Evolutionary conservation across 1,139 yeast species (phyloP).

Genomic region (Pichia sorboxylosa): DNA sequence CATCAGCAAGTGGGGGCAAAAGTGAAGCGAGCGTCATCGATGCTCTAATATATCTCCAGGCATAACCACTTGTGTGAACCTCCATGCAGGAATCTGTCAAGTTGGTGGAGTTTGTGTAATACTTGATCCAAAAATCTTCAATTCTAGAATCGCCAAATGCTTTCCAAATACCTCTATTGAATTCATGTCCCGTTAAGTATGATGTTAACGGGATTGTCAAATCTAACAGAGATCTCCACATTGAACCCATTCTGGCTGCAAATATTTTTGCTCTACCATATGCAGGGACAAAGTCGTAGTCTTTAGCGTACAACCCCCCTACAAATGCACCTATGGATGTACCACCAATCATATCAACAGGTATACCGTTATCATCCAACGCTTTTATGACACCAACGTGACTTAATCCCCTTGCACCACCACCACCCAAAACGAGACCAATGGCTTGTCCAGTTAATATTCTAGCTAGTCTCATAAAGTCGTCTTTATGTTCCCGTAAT

Average conservation of each 20-base stretch:
- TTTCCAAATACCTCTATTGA: constrained; percentile 94
- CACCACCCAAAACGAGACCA: constrained; percentile 92
- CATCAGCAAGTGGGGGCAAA: constrained; percentile 77
- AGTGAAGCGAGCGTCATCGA: constrained; percentile 95
- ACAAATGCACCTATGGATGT: constrained; percentile 94
- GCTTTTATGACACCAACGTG: constrained; percentile 91
- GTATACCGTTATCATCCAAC: constrained; percentile 86
- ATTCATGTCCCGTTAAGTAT: constrained; percentile 93
- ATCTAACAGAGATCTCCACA: constrained; percentile 79
- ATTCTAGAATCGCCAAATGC: constrained; percentile 84
- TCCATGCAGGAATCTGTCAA: constrained; percentile 95
- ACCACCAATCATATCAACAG: constrained; percentile 89
- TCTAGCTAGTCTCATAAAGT: constrained; percentile 80
- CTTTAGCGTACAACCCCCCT: constrained; percentile 90
- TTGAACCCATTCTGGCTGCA: constrained; percentile 66
- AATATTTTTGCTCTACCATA: constrained; percentile 85
- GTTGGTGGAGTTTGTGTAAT: constrained; percentile 87
- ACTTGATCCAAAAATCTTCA: constrained; percentile 91
- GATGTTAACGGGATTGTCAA: constrained; percentile 89
- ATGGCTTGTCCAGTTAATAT: constrained; percentile 86
- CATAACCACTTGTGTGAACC: constrained; percentile 80
- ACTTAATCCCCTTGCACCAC: constrained; percentile 92
- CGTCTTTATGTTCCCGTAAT: constrained; percentile 62
- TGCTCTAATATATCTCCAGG: constrained; percentile 93
- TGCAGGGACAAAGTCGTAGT: constrained; percentile 80